These are phyloP conservation scores for Crithidia fasciculata DNA, from an alignment of 208 protist species.

Conservation along the genomic window DNA sequence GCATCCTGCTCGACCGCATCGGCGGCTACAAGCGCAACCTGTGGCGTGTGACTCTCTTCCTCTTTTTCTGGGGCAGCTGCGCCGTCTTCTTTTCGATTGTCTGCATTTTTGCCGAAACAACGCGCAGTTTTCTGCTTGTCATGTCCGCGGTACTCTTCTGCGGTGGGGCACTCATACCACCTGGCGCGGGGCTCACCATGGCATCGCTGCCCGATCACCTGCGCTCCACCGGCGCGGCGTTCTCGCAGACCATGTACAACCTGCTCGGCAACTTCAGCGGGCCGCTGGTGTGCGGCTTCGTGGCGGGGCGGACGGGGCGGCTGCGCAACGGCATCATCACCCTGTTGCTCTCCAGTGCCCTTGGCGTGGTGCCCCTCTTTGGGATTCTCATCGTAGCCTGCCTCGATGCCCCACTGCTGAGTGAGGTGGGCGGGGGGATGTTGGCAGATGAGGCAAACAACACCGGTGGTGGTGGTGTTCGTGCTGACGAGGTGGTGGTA, in stretches of 20 bases:
- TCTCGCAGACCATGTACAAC: slow-evolving; percentile 90
- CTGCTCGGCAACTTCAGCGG: slow-evolving; percentile 90
- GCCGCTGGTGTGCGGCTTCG: slow-evolving; percentile 82
- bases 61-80: slow-evolving; percentile 50
- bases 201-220: slow-evolving; percentile 63
- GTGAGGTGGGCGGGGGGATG: background rate
- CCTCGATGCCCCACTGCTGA: slow-evolving; percentile 9
- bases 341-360: slow-evolving; percentile 62
- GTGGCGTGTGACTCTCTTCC: slow-evolving; percentile 59
- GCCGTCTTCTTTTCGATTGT: slow-evolving; percentile 70
- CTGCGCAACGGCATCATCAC: slow-evolving; percentile 81
- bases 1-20: slow-evolving; percentile 83
- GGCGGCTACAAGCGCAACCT: slow-evolving; percentile 87
- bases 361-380: slow-evolving; percentile 69
- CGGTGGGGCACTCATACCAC: slow-evolving; percentile 84
- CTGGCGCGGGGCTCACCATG: slow-evolving; percentile 81
- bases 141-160: slow-evolving; percentile 91
- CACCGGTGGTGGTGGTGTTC: background rate
- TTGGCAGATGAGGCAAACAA: background rate
- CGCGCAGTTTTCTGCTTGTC: slow-evolving; percentile 68
- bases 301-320: slow-evolving; percentile 68
- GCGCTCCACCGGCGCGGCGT: slow-evolving; percentile 67
- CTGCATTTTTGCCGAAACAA: slow-evolving; percentile 78
- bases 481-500: background rate
- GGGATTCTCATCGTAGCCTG: slow-evolving; percentile 50